Conservation (phyloP, 306 rosid genomes). For the Cicer arietinum region DNA sequence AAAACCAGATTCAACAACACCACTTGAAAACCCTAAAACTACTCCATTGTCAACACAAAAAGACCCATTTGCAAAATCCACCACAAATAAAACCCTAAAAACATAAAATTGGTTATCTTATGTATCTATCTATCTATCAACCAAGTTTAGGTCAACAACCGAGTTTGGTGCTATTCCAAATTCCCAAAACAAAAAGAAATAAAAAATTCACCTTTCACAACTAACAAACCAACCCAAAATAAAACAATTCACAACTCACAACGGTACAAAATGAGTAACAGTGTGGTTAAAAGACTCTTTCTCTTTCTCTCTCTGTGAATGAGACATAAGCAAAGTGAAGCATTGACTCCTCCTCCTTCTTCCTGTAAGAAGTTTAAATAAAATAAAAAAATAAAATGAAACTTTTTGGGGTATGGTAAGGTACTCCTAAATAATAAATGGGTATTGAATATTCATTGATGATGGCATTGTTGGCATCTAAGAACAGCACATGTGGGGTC, state of each 20-base stretch:
- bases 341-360: conserved; percentile 43
- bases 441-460: conserved; percentile 44
- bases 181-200: conserved; percentile 25
- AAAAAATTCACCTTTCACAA: conserved; percentile 13
- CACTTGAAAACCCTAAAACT: conserved; percentile 54
- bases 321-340: conserved; percentile 30
- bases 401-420: neutral
- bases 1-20: conserved; percentile 39
- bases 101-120: neutral
- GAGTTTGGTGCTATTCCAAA: conserved; percentile 34
- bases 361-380: neutral
- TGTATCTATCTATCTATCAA: conserved; percentile 32
- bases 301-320: conserved; percentile 13
- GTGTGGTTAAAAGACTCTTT: conserved; percentile 37
- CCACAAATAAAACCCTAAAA: conserved; percentile 38
- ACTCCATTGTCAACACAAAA: conserved; percentile 55
- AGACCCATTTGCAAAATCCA: conserved; percentile 38
- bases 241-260: conserved; percentile 53
- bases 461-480: conserved; percentile 49
- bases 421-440: neutral
- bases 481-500: conserved; percentile 63
- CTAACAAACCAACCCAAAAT: conserved; percentile 41
- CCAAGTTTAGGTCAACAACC: conserved; percentile 74
- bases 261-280: conserved; percentile 45
- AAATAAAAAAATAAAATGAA: conserved; percentile 37